Evolutionary conservation across 2,329 filamentous ascomycete species (phyloP), one percentile per base, ranked within the genome.

Genomic region (Stagonosporopsis chrysanthemi): DNA sequence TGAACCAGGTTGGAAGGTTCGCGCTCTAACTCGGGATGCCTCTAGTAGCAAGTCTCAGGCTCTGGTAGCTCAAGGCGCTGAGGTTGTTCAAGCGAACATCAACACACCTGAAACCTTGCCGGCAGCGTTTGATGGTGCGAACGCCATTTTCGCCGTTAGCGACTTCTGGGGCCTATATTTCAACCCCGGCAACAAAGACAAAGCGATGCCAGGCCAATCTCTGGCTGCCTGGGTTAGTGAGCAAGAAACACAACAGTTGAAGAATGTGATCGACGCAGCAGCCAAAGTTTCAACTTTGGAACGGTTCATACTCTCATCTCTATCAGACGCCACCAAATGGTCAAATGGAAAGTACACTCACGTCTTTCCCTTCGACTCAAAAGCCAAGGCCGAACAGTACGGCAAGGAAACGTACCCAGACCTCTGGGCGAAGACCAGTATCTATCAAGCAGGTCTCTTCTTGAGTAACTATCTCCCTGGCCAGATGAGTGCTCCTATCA

Each of bases 121-220:
- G 7, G 31, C 31, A 15, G 45, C 45, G 6, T 48, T 48, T n/a
- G 22, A 6, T 6, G 33, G 22, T 22, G 45, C 45, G 8, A n/a
- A 48, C 24, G 33, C 22, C n/a, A 48, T 48, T 33, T 48, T 38
- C 36, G 45, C 45, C 9, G 24, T 48, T 14, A 48, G 19, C 5
- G 33, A 48, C 33, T 48, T 28, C 33, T 42, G 39, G 39, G 39
- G 24, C 22, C 12, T 7, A 14, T 24, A 24, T 12, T 26, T 26
- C 15, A 23, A 42, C 6, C 22, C 24, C 17, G 1, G 23, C 22
- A 42, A 26, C 24, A 28, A 14, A 23, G 4, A n/a, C 23, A 42
- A 24, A 24, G 39, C 12, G 15, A 42, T n/a, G 22, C 39, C 33
- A 36, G 33, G 33, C 15, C 33, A 36, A n/a, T 4, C 15, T 36